Evolutionary conservation across 768 basidiomycete species (phyloP), one percentile per base, ranked within the genome.

Genomic region (Lepiota brunneoincarnata): DNA sequence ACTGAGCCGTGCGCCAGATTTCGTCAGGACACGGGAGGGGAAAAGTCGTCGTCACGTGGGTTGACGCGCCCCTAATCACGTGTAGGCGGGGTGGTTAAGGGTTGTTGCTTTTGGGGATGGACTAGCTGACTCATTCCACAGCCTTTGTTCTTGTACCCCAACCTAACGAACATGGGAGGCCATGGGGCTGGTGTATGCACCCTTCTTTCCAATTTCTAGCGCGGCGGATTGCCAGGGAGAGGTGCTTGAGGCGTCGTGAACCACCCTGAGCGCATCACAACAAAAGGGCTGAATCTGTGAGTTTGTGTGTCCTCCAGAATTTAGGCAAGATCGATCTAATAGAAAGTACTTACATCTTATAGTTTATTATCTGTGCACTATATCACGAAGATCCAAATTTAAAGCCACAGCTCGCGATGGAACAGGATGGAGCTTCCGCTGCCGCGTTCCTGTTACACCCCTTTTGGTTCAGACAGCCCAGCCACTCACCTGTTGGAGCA

Each of bases 71-170:
- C 37, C 17, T 17, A 15, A 21, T 47, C 53, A 54, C 53, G 53
- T 54, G 53, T 31, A 9, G 7, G 23, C n/a, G 14, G 2, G 4
- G 53, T 41, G 44, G 45, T 54, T 26, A 54, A 54, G 44, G 45
- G 53, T 47, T 47, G 44, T 18, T 20, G n/a, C 39, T 51, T 51
- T 51, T 51, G 50, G 50, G 50, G 50, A 51, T 51, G 50, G 14
- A 3, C 28, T 42, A 23, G 31, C n/a, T 51, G 50, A 51, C 40
- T 51, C 50, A 51, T 41, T 20, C 39, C 50, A 38, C 7, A 11
- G 21, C 23, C 35, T 46, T 46, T 31, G 52, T 54, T 45, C 44
- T 54, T 35, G 20, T 46, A 21, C 15, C 36, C 35, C 52, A 54
- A 37, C 31, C 31, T 10, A 31, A 31, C 31, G 31, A 31, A 31